A percentile compares a stretch with the other conserved stretches of the same genome.
Evolutionary conservation across 1,139 yeast genomes (phyloP).

Genomic region (Suhomyces maxii): DNA sequence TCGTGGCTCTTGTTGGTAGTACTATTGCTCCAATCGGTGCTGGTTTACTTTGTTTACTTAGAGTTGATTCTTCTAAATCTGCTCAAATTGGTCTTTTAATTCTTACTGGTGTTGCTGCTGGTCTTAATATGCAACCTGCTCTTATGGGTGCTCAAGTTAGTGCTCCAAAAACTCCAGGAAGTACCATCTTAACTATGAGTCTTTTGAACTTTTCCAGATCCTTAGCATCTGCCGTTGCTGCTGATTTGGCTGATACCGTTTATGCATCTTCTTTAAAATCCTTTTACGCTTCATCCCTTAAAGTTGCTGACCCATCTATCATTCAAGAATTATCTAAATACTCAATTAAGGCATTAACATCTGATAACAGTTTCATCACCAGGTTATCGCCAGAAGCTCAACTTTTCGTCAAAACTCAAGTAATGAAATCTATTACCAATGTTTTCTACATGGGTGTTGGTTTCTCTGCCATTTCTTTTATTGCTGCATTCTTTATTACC

Average conservation of each 20-base stretch:
- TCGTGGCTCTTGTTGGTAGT: constrained; percentile 28
- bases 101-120: constrained; percentile 30
- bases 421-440: constrained; percentile 32
- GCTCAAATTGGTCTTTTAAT: constrained; percentile 38
- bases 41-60: constrained; percentile 34
- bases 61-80: constrained; percentile 28
- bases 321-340: constrained; percentile 4
- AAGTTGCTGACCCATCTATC: constrained; percentile 11
- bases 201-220: constrained; percentile 33
- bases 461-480: constrained; percentile 4
- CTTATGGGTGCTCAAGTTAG: constrained; percentile 31
- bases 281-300: constrained; percentile 15
- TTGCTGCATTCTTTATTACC: constrained; percentile 6
- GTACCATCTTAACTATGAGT: constrained; percentile 37
- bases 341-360: background rate
- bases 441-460: constrained; percentile 30
- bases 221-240: constrained; percentile 33
- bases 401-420: constrained; percentile 27
- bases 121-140: constrained; percentile 31
- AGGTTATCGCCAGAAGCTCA: constrained; percentile 26
- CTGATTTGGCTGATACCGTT: constrained; percentile 35
- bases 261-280: constrained; percentile 32
- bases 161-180: constrained; percentile 41
- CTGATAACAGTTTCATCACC: constrained; percentile 14
- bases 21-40: constrained; percentile 33